These are phyloP conservation scores for Colletotrichum theobromicola DNA, from an alignment of 2,329 filamentous ascomycete genomes.

Conservation along the genomic window DNA sequence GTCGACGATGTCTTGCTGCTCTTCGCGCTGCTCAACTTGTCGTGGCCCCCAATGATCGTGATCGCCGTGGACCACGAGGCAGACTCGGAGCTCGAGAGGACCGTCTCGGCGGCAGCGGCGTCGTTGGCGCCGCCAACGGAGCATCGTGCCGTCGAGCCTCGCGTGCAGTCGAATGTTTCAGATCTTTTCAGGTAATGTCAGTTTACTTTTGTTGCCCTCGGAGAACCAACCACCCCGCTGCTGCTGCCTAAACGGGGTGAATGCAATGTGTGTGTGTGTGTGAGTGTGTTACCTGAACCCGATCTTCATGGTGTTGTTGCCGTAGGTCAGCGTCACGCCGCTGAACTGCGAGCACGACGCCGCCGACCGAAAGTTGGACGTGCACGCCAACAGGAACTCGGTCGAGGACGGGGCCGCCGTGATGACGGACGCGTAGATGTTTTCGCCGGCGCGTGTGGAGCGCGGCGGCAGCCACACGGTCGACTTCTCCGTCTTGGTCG, in stretches of 20 bases:
- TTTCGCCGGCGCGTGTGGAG: neutral
- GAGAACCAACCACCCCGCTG: neutral
- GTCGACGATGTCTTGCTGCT: neutral
- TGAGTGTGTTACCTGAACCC: neutral
- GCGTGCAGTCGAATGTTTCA: constrained; percentile 6
- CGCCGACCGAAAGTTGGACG: constrained; percentile 1
- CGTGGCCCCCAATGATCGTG: constrained; percentile 2
- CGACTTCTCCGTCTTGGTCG: constrained; percentile 1
- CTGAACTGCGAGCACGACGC: constrained; percentile 5
- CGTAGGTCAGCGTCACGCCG: constrained; percentile 15
- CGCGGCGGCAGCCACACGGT: constrained; percentile 18
- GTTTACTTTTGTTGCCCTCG: neutral
- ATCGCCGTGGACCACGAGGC: constrained; percentile 11
- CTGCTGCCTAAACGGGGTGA: neutral
- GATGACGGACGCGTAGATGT: constrained; percentile 18
- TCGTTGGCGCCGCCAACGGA: neutral
- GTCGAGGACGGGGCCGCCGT: constrained; percentile 18
- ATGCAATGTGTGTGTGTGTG: too few species aligned
- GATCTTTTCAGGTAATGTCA: neutral
- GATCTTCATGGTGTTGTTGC: constrained; percentile 6
- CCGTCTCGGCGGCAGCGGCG: neutral
- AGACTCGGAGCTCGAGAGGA: neutral
- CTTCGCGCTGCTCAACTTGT: neutral
- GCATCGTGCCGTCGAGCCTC: neutral
- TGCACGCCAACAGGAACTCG: constrained; percentile 9